Conservation (phyloP, 73 alveolate species). For the Symbiodinium natans region DNA sequence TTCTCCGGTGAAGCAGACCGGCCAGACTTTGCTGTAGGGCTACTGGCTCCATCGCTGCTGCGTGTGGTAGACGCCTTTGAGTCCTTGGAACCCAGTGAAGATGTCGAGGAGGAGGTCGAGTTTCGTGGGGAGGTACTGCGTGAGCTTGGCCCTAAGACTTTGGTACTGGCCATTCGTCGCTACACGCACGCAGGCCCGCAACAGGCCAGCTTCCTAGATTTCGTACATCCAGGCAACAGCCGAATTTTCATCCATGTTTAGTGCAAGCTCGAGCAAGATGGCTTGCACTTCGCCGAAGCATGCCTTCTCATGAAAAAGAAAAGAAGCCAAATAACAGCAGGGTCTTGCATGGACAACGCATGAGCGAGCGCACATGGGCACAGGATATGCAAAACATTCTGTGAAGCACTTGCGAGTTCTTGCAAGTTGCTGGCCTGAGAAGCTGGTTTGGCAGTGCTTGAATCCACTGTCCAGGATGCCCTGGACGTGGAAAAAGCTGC, state of each 20-base stretch:
- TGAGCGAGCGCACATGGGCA: too few species aligned
- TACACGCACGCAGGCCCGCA: not conserved
- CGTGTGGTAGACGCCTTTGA: not conserved
- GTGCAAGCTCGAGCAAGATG: conserved; percentile 11
- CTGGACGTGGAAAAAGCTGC: not conserved
- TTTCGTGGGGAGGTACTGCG: not conserved
- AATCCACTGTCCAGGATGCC: not conserved
- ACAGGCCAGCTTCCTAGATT: not conserved
- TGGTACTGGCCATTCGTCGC: not conserved
- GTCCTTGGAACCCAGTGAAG: not conserved
- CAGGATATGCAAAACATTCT: not conserved
- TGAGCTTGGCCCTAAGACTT: not conserved
- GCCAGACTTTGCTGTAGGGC: not conserved
- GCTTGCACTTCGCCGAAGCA: not conserved
- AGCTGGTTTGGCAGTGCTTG: conserved; percentile 10
- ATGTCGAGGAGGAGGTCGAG: not conserved
- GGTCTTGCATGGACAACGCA: too few species aligned
- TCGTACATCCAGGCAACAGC: not conserved
- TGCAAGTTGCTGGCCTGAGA: not conserved
- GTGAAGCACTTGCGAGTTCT: not conserved
- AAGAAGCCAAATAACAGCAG: too few species aligned
- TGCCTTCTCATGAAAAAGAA: too few species aligned
- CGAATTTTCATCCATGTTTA: not conserved
- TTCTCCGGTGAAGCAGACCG: not conserved
- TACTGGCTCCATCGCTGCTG: not conserved